Evolutionary conservation across 78 protist genomes (phyloP), one percentile per base, ranked within the genome.

Genomic region (Monosiga brevicollis): DNA sequence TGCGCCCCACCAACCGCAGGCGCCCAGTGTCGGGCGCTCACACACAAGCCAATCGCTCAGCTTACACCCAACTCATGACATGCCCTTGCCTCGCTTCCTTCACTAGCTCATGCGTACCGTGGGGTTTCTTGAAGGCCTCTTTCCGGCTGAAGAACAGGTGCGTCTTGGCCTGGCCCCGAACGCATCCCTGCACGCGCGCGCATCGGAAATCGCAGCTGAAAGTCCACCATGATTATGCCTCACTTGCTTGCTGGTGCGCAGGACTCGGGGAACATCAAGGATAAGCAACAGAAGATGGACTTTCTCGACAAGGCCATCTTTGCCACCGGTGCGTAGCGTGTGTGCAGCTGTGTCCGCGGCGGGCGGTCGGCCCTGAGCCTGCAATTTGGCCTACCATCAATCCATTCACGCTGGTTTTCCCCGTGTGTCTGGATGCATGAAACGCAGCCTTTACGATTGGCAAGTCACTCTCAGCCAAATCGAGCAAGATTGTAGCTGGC

Each of bases 401-500:
- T n/a, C n/a, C n/a, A n/a, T n/a, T n/a, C n/a, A n/a, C n/a, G n/a
- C n/a, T n/a, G n/a, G n/a, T n/a, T n/a, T n/a, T n/a, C n/a, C n/a
- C n/a, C n/a, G n/a, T n/a, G n/a, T n/a, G n/a, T n/a, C n/a, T n/a
- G n/a, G n/a, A n/a, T n/a, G n/a, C n/a, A n/a, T n/a, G n/a, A n/a
- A n/a, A n/a, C n/a, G n/a, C n/a, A n/a, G n/a, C 2, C 20, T 0
- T 39, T 38, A 42, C 82, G 24, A 11, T 32, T 0, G 87, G 84
- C 29, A 25, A 1, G 24, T 83, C 78, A 0, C 24, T 83, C n/a
- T 20, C 79, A 0, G 82, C 84, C 42, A 82, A 49, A 73, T 84
- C 90, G 1, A 71, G 39, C 23, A 90, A 90, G 78, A 85, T 90
- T 36, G 90, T 87, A 1, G 87, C 93, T 9, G 93, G 93, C 29